These are phyloP conservation scores for Scalesia atractyloides DNA, from an alignment of 129 eudicot species.

Conservation along the genomic window DNA sequence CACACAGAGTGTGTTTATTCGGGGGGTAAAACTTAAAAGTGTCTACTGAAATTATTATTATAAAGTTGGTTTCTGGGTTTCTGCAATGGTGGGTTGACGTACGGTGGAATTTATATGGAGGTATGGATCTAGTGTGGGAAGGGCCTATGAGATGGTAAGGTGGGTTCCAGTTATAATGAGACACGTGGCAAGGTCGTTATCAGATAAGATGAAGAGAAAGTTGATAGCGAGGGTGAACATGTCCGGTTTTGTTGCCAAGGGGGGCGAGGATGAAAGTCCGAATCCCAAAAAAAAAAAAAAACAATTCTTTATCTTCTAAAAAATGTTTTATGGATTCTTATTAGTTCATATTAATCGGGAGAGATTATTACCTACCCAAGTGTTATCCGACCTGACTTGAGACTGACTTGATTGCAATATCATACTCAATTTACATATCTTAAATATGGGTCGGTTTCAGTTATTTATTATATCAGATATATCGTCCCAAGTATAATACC, in stretches of 20 bases:
- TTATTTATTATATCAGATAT: too few species aligned
- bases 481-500: too few species aligned
- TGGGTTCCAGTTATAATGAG: background rate
- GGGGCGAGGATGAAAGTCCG: slow-evolving; percentile 4
- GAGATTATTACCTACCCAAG: too few species aligned
- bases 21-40: background rate
- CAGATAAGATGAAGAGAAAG: slow-evolving; percentile 9
- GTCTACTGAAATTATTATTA: background rate
- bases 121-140: slow-evolving; percentile 20
- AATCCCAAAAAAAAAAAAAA: background rate
- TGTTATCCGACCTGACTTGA: too few species aligned
- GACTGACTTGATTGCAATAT: too few species aligned
- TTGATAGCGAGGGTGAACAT: background rate
- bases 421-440: too few species aligned
- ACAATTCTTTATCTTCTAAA: background rate
- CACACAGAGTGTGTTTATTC: background rate
- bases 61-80: background rate
- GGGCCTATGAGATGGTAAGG: background rate
- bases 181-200: slow-evolving; percentile 22
- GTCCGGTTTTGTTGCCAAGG: slow-evolving; percentile 9
- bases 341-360: too few species aligned
- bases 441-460: too few species aligned
- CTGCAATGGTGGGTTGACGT: slow-evolving; percentile 11
- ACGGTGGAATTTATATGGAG: slow-evolving; percentile 13
- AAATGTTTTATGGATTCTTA: too few species aligned